Base-by-base conservation (phyloP, 164 flowering plant genomes). In the Magnolia kwangsiensis region DNA sequence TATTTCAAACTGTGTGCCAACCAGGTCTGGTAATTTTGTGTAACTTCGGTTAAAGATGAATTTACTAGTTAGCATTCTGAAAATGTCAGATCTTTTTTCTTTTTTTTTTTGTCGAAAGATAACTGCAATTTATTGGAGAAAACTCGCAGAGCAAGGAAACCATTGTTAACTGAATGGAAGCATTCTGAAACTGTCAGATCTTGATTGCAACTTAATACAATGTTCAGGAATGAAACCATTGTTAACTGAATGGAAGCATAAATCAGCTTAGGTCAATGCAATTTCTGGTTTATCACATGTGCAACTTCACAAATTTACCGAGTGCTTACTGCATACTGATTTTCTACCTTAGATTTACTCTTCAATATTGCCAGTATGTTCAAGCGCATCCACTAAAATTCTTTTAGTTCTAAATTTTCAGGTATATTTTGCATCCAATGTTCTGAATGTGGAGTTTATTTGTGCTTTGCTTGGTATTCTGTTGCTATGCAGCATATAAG, bases 401-500 rank as follows among this genome's bases (percentile, higher is more conserved):
- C 27, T 24, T 66, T 66, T 27, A 66, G 8, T 66, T 9, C 31
- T 66, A 8, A 65, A 20, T 7, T 11, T 65, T 13, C 14, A 10
- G 21, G 13, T 21, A 23, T 66, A 27, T 23, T 27, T 66, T 19
- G 21, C 69, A 13, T 66, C 16, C 31, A 66, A 66, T 24, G 65
- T 27, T 21, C 69, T 66, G 9, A 21, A 21, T 66, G 21, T 55
- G 18, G 61, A 55, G 18, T 55, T 45, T 49, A 45, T 50, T 16
- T 49, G 50, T 21, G 73, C 55, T 73, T 31, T 20, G 13, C 20
- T 64, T 67, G 23, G 51, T 50, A 67, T 75, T 74, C 55, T 65
- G 9, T 19, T 2, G 8, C 24, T 21, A 50, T 50, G 23, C 20
- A 50, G 31, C 72, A 8, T 67, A 9, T 58, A 31, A 50, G 59